These are phyloP conservation scores for Gossypium stocksii DNA, from an alignment of 345 rosid genomes.

Conservation along the genomic window DNA sequence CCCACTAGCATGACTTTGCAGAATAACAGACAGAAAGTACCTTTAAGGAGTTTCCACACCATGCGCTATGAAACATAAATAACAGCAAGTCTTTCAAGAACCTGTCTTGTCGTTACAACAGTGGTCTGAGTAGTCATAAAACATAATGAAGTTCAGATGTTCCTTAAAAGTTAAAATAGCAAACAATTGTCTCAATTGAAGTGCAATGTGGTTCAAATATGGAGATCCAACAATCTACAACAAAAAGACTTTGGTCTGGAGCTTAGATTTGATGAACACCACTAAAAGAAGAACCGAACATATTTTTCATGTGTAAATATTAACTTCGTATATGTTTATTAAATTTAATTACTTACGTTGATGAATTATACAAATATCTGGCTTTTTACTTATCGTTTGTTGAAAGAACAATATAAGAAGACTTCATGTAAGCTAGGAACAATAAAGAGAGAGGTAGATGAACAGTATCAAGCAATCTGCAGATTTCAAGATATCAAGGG, in stretches of 20 bases:
- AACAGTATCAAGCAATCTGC: no score
- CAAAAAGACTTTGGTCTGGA: neutral
- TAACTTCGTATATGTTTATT: no score
- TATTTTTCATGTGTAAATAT: no score
- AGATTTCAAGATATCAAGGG: no score
- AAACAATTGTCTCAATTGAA: neutral
- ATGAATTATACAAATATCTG: no score
- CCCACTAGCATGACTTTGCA: neutral
- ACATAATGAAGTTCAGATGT: slow-evolving; percentile 11
- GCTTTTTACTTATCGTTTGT: no score
- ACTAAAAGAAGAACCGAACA: neutral
- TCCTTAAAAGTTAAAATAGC: neutral
- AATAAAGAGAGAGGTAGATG: no score
- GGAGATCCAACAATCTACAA: neutral
- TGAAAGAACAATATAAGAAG: no score
- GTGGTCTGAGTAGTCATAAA: slow-evolving; percentile 52
- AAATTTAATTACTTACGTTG: no score
- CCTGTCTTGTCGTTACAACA: slow-evolving; percentile 79
- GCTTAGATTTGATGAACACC: neutral
- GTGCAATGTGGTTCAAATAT: neutral
- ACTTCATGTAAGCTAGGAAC: no score
- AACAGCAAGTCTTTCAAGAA: slow-evolving; percentile 81
- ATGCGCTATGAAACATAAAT: slow-evolving; percentile 74
- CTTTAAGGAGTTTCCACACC: slow-evolving; percentile 98
- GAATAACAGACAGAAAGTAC: slow-evolving; percentile 32